Percentiles rank a stretch among this genome's conserved stretches.
These are phyloP conservation scores for Podospora bellae-mahoneyi DNA, from an alignment of 495 filamentous ascomycete genomes.

Conservation along the genomic window DNA sequence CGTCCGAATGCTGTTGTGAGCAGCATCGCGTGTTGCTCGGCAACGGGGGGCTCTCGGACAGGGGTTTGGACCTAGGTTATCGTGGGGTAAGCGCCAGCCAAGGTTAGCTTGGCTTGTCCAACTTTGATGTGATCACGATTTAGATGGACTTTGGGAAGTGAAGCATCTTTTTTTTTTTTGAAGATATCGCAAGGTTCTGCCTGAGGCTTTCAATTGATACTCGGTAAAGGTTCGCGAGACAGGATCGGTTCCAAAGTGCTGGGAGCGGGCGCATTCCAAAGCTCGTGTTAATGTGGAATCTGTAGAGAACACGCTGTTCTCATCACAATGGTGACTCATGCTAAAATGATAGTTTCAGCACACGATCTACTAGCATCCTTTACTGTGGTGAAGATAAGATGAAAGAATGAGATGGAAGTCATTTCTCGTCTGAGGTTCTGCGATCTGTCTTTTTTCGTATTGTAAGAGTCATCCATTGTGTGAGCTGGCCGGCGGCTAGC, in stretches of 20 bases:
- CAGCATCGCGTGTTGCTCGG: slow-evolving; percentile 12
- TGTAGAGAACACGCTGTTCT: neutral
- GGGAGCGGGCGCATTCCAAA: neutral
- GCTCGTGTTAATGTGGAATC: neutral
- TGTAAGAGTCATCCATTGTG: neutral
- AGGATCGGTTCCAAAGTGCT: neutral
- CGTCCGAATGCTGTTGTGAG: neutral
- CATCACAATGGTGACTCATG: neutral
- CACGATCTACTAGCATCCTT: neutral
- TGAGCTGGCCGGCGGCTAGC: neutral
- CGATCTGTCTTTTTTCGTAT: neutral
- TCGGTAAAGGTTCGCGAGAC: neutral
- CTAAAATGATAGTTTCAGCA: neutral
- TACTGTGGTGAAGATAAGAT: neutral
- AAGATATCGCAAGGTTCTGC: neutral
- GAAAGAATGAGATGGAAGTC: neutral
- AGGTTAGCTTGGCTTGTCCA: neutral
- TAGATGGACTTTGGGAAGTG: neutral
- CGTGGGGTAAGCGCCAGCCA: neutral
- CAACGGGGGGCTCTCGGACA: slow-evolving; percentile 8
- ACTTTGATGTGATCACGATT: neutral
- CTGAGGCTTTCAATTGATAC: neutral
- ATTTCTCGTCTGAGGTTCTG: neutral
- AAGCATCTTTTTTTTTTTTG: neutral
- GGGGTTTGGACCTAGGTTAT: neutral